Evolutionary conservation across 2,329 filamentous ascomycete genomes (phyloP).

Genomic region (Colletotrichum spinosum): DNA sequence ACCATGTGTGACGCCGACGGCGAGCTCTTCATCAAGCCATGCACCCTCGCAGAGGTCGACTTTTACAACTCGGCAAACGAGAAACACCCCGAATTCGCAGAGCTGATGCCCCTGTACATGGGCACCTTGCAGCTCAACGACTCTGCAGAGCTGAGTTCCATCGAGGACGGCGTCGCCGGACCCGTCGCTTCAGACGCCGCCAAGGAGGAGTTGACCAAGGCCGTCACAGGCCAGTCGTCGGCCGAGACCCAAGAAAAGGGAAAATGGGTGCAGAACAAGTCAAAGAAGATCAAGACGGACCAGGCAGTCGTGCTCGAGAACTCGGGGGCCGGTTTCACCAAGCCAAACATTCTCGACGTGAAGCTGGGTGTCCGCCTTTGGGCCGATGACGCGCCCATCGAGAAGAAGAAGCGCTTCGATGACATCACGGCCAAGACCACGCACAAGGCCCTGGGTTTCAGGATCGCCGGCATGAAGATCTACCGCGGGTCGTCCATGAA

Average conservation of each 20-base stretch:
- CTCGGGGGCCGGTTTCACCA: slow-evolving; percentile 80
- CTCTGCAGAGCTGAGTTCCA: slow-evolving; percentile 56
- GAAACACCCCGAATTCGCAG: slow-evolving; percentile 78
- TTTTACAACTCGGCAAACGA: slow-evolving; percentile 84
- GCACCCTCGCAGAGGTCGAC: slow-evolving; percentile 83
- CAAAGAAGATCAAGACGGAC: slow-evolving; percentile 77
- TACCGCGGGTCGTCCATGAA: slow-evolving; percentile 67
- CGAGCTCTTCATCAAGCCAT: slow-evolving; percentile 93
- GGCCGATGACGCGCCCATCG: slow-evolving; percentile 76
- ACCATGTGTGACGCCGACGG: slow-evolving; percentile 88
- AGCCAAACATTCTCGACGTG: slow-evolving; percentile 91
- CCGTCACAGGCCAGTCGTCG: slow-evolving; percentile 47
- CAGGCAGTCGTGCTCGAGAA: slow-evolving; percentile 88
- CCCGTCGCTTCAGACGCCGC: slow-evolving; percentile 53
- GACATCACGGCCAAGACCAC: slow-evolving; percentile 70
- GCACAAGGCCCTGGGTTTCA: slow-evolving; percentile 70
- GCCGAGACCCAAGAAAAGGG: slow-evolving; percentile 40
- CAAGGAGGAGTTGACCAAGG: slow-evolving; percentile 49
- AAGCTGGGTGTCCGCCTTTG: slow-evolving; percentile 90
- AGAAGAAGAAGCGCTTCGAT: slow-evolving; percentile 71
- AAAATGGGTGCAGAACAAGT: slow-evolving; percentile 62
- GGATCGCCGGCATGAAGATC: slow-evolving; percentile 74
- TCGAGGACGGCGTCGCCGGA: slow-evolving; percentile 61
- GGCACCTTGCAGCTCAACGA: slow-evolving; percentile 81
- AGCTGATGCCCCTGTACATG: slow-evolving; percentile 87